Evolutionary conservation across 345 rosid species (phyloP).

Genomic region (Punica granatum): DNA sequence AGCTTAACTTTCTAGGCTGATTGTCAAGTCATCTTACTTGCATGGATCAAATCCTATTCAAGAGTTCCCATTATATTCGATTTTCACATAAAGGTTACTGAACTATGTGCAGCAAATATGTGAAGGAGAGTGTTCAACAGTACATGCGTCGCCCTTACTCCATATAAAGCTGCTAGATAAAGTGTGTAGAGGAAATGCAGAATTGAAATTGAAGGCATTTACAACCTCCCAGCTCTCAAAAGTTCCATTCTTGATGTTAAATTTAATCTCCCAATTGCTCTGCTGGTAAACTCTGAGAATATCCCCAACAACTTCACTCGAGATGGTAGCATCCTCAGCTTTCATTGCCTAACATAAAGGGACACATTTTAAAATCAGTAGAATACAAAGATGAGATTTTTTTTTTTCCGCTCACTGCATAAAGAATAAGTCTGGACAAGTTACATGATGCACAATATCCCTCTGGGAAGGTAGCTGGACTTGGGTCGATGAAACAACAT

Average conservation of each 20-base stretch:
- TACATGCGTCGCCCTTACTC: not conserved
- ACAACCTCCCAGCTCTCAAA: slow-evolving; percentile 84
- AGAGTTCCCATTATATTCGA: not conserved
- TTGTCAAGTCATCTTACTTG: not conserved
- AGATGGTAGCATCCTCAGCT: slow-evolving; percentile 30
- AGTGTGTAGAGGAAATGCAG: not conserved
- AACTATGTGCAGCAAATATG: not conserved
- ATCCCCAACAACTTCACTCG: slow-evolving; percentile 47
- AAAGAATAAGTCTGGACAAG: slow-evolving; percentile 8
- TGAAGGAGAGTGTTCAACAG: not conserved
- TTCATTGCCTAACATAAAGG: slow-evolving; percentile 36
- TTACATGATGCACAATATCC: slow-evolving; percentile 56
- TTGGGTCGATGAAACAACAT: slow-evolving; percentile 71
- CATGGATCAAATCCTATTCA: not conserved
- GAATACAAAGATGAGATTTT: not conserved
- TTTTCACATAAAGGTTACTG: not conserved
- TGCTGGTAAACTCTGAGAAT: slow-evolving; percentile 42
- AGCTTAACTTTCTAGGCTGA: not conserved
- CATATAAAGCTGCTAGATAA: not conserved
- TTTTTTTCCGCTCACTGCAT: not conserved
- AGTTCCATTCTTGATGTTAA: slow-evolving; percentile 49
- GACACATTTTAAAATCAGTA: slow-evolving; percentile 8
- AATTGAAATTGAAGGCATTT: slow-evolving; percentile 9
- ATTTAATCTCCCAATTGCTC: slow-evolving; percentile 61
- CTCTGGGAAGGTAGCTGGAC: slow-evolving; percentile 59